Evolutionary conservation across 495 filamentous ascomycete species (phyloP).

Genomic region (Penicillium fimorum): DNA sequence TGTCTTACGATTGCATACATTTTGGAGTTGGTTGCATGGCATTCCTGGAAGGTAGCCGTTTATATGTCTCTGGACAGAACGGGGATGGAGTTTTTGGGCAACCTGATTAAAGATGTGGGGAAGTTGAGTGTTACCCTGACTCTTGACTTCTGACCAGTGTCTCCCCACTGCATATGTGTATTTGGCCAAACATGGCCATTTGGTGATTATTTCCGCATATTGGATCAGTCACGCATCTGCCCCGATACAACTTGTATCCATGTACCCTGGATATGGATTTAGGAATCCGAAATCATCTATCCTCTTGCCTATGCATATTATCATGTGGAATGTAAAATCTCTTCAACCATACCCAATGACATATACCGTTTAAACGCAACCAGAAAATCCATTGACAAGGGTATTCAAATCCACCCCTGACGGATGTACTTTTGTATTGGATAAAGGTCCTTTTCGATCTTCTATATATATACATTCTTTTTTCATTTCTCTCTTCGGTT

Average conservation of each 20-base stretch:
- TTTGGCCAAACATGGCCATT: neutral
- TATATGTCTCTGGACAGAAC: constrained; percentile 17
- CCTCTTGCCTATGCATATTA: constrained; percentile 12
- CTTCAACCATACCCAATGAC: neutral
- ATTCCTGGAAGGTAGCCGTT: constrained; percentile 28
- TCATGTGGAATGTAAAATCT: constrained; percentile 23
- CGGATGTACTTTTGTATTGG: too few species aligned
- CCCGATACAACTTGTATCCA: neutral
- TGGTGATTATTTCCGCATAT: neutral
- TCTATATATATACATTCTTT: too few species aligned
- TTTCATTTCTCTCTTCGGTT: too few species aligned
- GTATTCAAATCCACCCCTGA: neutral
- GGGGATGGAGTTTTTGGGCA: constrained; percentile 25
- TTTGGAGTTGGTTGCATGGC: constrained; percentile 44
- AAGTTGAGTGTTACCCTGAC: constrained; percentile 5
- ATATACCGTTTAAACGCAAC: constrained; percentile 8
- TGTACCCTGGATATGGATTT: neutral
- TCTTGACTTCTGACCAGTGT: neutral
- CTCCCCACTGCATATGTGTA: neutral
- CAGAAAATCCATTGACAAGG: neutral
- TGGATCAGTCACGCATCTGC: neutral
- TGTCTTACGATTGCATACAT: constrained; percentile 47
- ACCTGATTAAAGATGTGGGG: constrained; percentile 6
- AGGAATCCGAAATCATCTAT: constrained; percentile 3
- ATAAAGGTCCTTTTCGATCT: too few species aligned